Evolutionary conservation across 345 rosid genomes (phyloP).

Genomic region (Ceriops zippeliana): DNA sequence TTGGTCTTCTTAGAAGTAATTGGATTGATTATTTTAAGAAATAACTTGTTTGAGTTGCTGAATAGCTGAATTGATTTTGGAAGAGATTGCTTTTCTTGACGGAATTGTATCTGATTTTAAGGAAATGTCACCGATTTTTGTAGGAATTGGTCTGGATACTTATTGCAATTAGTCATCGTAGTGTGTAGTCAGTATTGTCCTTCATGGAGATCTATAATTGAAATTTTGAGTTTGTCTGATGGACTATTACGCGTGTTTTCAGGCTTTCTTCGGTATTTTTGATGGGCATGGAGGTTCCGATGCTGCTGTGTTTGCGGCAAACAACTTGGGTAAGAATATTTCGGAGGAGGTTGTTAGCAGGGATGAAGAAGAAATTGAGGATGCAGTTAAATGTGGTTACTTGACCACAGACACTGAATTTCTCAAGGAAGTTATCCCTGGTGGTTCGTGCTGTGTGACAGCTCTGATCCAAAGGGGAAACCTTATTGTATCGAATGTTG

Average conservation of each 20-base stretch:
- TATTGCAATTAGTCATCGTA: too few species aligned
- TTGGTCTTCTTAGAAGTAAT: too few species aligned
- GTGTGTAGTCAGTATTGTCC: too few species aligned
- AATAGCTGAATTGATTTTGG: neutral
- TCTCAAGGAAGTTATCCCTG: conserved; percentile 46
- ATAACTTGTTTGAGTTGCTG: neutral
- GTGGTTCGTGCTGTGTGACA: conserved; percentile 89
- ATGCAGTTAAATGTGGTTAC: conserved; percentile 70
- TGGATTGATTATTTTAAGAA: too few species aligned
- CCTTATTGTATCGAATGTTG: conserved; percentile 78
- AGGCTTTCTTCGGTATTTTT: conserved; percentile 80
- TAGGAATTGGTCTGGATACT: too few species aligned
- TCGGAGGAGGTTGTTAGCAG: conserved; percentile 34
- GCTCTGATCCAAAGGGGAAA: conserved; percentile 63
- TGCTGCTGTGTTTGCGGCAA: conserved; percentile 81
- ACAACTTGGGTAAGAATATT: conserved; percentile 59
- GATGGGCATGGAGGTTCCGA: conserved; percentile 89
- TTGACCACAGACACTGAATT: conserved; percentile 69
- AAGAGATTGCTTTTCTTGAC: too few species aligned
- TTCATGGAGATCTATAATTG: too few species aligned
- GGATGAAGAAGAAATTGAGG: conserved; percentile 36
- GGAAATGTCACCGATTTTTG: too few species aligned
- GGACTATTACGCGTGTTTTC: neutral
- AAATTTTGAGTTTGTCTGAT: conserved; percentile 1
- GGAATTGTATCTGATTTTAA: too few species aligned